phyloP scores from a whole-genome alignment of 2,329 filamentous ascomycete species.

The Fusarium concolor region DNA sequence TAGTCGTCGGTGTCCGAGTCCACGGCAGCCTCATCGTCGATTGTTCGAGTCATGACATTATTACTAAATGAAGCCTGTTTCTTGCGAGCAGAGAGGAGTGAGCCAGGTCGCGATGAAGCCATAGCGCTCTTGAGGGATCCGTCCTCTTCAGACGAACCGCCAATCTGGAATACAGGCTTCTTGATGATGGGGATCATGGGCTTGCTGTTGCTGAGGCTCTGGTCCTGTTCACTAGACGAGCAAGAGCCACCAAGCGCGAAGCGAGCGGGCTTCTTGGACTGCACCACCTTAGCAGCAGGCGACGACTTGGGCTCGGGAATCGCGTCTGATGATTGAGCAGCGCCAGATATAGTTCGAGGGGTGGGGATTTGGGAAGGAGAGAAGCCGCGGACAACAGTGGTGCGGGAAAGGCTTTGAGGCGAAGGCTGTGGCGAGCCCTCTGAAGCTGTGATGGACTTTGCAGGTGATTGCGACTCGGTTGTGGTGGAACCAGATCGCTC shows the following conservation, averaged over 20 bases:
- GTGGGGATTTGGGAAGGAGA: constrained; percentile 76
- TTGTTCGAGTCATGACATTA: constrained; percentile 75
- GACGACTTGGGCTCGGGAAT: constrained; percentile 71
- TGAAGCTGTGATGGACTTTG: constrained; percentile 68
- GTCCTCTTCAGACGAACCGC: constrained; percentile 78
- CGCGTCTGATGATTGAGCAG: constrained; percentile 65
- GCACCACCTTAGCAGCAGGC: constrained; percentile 73
- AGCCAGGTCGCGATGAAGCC: constrained; percentile 57
- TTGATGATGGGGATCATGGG: constrained; percentile 47
- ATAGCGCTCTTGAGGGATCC: constrained; percentile 74
- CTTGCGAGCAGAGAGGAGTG: constrained; percentile 63
- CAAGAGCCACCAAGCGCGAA: constrained; percentile 85
- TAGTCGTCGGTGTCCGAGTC: constrained; percentile 75
- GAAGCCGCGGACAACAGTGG: constrained; percentile 82
- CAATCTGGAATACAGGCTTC: constrained; percentile 63
- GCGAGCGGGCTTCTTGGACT: constrained; percentile 71
- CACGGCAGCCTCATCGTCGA: constrained; percentile 64
- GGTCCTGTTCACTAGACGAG: constrained; percentile 72
- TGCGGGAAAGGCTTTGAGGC: constrained; percentile 47
- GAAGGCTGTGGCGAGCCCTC: constrained; percentile 47
- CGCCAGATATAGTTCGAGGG: constrained; percentile 59
- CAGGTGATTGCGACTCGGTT: constrained; percentile 59
- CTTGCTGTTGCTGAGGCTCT: constrained; percentile 60
- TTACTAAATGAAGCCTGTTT: constrained; percentile 88
- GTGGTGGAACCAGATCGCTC: constrained; percentile 59